Base-by-base conservation (phyloP, 805 yeast genomes). In the Nakazawaea ernobii region DNA sequence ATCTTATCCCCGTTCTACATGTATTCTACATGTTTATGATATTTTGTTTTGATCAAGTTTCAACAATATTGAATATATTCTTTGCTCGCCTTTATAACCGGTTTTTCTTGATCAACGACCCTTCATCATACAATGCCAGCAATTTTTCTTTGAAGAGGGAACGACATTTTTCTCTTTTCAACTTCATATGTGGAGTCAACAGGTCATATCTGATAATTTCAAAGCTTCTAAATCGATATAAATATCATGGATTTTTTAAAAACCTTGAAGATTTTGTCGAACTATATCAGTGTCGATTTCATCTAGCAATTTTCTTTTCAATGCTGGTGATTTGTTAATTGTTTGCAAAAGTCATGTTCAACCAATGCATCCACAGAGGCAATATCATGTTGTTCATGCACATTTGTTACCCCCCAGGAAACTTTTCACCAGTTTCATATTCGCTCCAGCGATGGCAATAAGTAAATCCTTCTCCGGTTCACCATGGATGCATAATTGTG, bases 371-470 rank as follows among this genome's bases (percentile, higher is more conserved):
- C 47, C 20, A 44, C 42, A 17, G n/a, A n/a, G n/a, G n/a, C n/a
- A n/a, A n/a, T n/a, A n/a, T n/a, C n/a, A n/a, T n/a, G n/a, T 26
- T 38, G 42, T 4, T 35, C 10, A n/a, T 14, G 36, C 14, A 37
- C 14, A 14, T 15, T 20, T 6, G 29, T 15, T 4, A n/a, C 26
- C 20, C 30, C 9, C 13, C 35, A 33, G 27, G 26, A 15, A 20
- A 3, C 8, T 17, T 36, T 24, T 17, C 9, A n/a, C 29, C 10
- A 10, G 8, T 15, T 13, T 8, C 28, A 35, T 8, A 45, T 82
- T 86, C 42, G 84, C 63, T 30, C 91, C 90, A 36, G 79, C 57
- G 35, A 85, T 62, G 26, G 79, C 89, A 15, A 85, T 82, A 51
- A 85, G 64, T 56, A 53, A 80, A 13, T 74, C 67, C 56, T 77